Percentiles rank a stretch among this genome's conserved stretches.
phyloP scores from a whole-genome alignment of 202 grass and related monocot species.

The Hordeum pubiflorum region DNA sequence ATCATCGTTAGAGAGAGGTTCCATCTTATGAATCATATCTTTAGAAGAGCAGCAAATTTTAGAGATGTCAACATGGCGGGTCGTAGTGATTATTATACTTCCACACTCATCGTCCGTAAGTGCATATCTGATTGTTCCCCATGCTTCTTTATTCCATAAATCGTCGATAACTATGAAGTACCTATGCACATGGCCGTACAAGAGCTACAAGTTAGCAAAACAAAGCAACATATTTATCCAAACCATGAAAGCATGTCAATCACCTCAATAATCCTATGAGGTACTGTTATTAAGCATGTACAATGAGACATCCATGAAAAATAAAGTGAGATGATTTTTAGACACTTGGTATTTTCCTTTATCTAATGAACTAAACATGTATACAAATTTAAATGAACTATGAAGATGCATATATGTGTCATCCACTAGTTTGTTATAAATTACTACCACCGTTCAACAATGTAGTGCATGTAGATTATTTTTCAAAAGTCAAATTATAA shows the following conservation, averaged over 20 bases:
- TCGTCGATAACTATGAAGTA: not conserved
- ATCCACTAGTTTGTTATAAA: too few species aligned
- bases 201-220: not conserved
- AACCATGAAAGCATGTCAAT: not conserved
- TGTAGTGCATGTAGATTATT: too few species aligned
- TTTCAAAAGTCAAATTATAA: too few species aligned
- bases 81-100: not conserved
- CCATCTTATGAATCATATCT: not conserved
- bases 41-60: not conserved
- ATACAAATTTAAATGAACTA: too few species aligned
- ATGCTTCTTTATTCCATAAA: not conserved
- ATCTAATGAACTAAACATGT: too few species aligned
- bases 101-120: rapidly evolving
- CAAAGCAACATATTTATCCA: not conserved
- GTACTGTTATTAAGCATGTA: too few species aligned
- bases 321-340: too few species aligned
- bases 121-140: not conserved
- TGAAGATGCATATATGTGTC: too few species aligned
- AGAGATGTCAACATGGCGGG: not conserved
- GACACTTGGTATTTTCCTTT: too few species aligned
- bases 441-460: too few species aligned
- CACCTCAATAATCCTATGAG: too few species aligned
- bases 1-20: not conserved
- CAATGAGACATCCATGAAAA: too few species aligned
- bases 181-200: not conserved